Base-by-base conservation (phyloP, 1,139 yeast genomes). In the Eremothecium sinecaudum region DNA sequence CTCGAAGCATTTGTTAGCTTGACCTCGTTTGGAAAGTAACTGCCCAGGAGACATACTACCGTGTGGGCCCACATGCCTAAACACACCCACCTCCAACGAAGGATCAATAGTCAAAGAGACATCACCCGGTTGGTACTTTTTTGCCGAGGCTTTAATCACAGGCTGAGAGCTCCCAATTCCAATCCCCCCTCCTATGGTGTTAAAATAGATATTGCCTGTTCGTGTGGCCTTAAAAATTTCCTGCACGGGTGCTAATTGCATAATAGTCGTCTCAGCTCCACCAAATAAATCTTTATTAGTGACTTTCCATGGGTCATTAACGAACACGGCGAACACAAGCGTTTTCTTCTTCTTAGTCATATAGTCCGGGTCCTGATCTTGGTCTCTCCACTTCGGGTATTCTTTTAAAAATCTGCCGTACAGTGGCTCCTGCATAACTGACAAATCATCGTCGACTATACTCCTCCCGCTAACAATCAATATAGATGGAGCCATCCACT, bases 401-500 rank as follows among this genome's bases (percentile, higher is more conserved):
- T 66, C 68, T 3, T 64, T 52, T 17, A 66, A 64, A 46, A 79
- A 79, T 21, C 61, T 59, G 21, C 63, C 63, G 47, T 71, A 75
- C 27, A 79, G 52, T 40, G 66, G 67, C 43, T 71, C 71, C 18
- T 64, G 55, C 4, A 38, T 38, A 2, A 2, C 56, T 8, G 16
- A 18, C 6, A 12, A 4, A 6, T n/a, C 28, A 7, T 35, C 36
- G 40, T 69, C 63, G n/a, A 54, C 54, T 20, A 79, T 56, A 28
- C 75, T 51, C 45, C 65, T 69, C 0, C 96, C 97, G 4, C 75
- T 69, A 1, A 87, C 66, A 0, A 87, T 43, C 9, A 87, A 45
- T 2, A 84, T 53, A 0, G 95, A 75, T 0, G 95, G 94, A 0
- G 94, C 93, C 45, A 73, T 75, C 95, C 96, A 87, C 51, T 84